Conservation (phyloP, 345 rosid genomes). For the Euphorbia tirucalli region DNA sequence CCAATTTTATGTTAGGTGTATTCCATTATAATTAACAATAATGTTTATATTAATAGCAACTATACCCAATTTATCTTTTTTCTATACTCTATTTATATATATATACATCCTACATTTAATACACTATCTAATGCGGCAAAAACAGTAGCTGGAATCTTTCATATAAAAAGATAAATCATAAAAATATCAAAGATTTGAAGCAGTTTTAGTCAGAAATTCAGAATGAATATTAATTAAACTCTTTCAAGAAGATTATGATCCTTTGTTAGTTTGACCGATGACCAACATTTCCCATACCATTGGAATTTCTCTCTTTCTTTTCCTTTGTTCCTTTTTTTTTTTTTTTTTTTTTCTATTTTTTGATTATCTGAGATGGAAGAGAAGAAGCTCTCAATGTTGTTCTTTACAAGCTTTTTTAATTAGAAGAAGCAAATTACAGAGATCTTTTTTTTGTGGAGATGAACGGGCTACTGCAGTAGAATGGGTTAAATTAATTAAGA, state of each 20-base stretch:
- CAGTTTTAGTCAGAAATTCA: conserved; percentile 27
- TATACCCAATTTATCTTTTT: too few species aligned
- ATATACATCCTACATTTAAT: not conserved
- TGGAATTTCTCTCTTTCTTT: not conserved
- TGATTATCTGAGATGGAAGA: not conserved
- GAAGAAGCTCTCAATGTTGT: conserved; percentile 10
- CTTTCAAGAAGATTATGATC: conserved; percentile 23
- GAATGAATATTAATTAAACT: conserved; percentile 7
- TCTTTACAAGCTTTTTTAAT: conserved; percentile 18
- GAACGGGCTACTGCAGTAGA: conserved; percentile 17
- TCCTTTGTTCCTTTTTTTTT: too few species aligned
- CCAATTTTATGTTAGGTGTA: conserved; percentile 9
- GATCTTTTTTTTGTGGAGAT: too few species aligned
- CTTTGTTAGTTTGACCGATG: conserved; percentile 38
- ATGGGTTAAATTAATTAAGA: conserved; percentile 19
- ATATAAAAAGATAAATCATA: too few species aligned
- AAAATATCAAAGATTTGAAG: not conserved
- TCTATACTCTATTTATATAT: too few species aligned
- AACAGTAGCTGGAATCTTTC: not conserved
- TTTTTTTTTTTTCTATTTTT: not conserved
- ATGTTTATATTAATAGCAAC: not conserved
- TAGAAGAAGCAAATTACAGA: not conserved
- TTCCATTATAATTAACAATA: not conserved
- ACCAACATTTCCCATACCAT: conserved; percentile 17
- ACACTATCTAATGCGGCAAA: too few species aligned